Evolutionary conservation across 139 green algal species (phyloP), one percentile per base, ranked within the genome.

Genomic region (Closterium sp.): DNA sequence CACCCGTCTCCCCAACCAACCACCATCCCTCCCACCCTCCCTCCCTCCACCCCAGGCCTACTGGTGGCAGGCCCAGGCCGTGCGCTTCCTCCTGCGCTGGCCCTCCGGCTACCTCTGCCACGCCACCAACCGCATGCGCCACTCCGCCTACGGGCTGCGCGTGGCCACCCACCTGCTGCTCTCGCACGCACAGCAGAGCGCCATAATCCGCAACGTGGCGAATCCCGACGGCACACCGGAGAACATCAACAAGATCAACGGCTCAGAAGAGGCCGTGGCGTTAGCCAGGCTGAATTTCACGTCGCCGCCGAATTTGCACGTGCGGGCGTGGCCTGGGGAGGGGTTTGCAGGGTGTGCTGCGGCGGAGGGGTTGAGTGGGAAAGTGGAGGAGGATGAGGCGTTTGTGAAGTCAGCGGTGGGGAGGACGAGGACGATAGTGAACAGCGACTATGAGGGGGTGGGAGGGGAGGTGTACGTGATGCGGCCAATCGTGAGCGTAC

Each of bases 71-170:
- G 33, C n/a, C 34, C 89, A 91, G 33, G 64, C 89, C 66, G 2
- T 89, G n/a, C 89, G 89, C 23, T 91, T 64, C 89, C 28, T 91
- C 28, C 30, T 91, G 69, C 89, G 89, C n/a, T 91, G 34, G 33
- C 89, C 89, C 34, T 84, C 34, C 66, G 25, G 9, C 1, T 33
- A 35, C 30, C 84, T 91, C 9, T 91, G 89, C 89, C 34, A 76
- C n/a, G 25, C 35, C 21, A 87, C 33, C 30, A 91, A 91, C 84
- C n/a, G 89, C 32, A 84, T 34, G 25, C 89, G 89, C 23, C 89
- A 91, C 36, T 35, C 88, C 30, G 88, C 69, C 16, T 91, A 87
- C 36, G 88, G 88, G 9, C 33, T 87, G 4, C n/a, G 32, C 30
- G 88, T 91, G 1, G 88, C 88, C 30, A 69, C 31, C 3, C 30